Conservation (phyloP, 1,284 basidiomycete genomes). For the Malassezia slooffiae region DNA sequence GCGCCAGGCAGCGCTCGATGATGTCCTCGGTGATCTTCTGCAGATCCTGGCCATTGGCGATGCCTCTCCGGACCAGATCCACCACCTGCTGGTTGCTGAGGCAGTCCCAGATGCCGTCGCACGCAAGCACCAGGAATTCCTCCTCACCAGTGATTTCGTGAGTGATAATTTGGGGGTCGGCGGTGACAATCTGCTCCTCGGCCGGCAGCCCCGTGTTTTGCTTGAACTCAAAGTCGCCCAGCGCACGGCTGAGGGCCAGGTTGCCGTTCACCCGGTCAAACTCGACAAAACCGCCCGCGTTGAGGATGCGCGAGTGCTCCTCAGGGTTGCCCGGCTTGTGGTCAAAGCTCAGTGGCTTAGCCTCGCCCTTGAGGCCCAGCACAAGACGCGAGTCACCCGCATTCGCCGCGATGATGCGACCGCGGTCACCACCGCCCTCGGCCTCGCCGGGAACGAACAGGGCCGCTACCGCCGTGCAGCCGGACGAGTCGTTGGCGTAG, state of each 20-base stretch:
- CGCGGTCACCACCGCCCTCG: constrained; percentile 17
- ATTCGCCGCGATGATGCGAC: constrained; percentile 59
- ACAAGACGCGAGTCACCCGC: constrained; percentile 93
- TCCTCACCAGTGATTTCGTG: constrained; percentile 72
- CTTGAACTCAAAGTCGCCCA: constrained; percentile 99
- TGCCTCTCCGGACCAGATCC: constrained; percentile 71
- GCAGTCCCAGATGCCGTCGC: constrained; percentile 99
- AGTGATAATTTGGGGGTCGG: constrained; percentile 77
- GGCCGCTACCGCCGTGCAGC: constrained; percentile 88
- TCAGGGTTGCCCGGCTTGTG: constrained; percentile 85
- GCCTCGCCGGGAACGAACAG: constrained; percentile 30
- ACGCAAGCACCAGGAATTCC: constrained; percentile 89
- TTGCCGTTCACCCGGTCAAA: constrained; percentile 97
- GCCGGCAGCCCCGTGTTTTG: constrained; percentile 70
- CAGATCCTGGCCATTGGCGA: constrained; percentile 71
- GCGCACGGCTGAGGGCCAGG: constrained; percentile 81
- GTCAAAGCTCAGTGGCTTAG: constrained; percentile 78
- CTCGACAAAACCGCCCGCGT: constrained; percentile 94
- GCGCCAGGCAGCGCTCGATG: constrained; percentile 86
- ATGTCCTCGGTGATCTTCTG: constrained; percentile 74
- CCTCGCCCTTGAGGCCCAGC: constrained; percentile 72
- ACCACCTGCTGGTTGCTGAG: constrained; percentile 83
- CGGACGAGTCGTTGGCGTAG: constrained; percentile 81
- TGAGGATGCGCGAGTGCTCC: constrained; percentile 75
- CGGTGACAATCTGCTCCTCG: constrained; percentile 89